Conservation (phyloP, 495 filamentous ascomycete species). For the Penicillium desertorum region DNA sequence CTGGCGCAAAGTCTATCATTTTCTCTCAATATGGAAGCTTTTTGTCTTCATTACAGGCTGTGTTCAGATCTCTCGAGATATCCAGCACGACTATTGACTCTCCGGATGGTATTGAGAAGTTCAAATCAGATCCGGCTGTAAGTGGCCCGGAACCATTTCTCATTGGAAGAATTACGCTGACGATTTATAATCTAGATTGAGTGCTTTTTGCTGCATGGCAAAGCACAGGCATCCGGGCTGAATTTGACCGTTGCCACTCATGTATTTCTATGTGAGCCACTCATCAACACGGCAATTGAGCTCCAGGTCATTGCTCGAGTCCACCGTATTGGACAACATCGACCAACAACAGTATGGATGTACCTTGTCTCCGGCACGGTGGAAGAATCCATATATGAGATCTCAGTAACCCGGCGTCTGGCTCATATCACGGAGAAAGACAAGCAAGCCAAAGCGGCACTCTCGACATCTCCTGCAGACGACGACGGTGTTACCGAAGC, state of each 20-base stretch:
- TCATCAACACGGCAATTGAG: constrained; percentile 90
- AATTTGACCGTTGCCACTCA: constrained; percentile 92
- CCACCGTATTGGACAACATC: constrained; percentile 87
- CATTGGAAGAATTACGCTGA: background rate
- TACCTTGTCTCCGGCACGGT: constrained; percentile 87
- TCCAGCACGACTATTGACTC: constrained; percentile 64
- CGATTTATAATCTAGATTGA: constrained; percentile 50
- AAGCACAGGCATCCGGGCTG: constrained; percentile 81
- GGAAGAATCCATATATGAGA: constrained; percentile 83
- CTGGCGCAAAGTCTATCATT: constrained; percentile 82
- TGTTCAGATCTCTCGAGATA: constrained; percentile 66
- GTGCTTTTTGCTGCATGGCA: constrained; percentile 85
- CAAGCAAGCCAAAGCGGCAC: constrained; percentile 24
- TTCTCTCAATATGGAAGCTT: constrained; percentile 89
- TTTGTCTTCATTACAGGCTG: constrained; percentile 66
- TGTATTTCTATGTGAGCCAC: constrained; percentile 90
- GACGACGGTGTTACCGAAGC: constrained; percentile 49
- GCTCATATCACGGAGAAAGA: constrained; percentile 64
- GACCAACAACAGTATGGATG: constrained; percentile 90
- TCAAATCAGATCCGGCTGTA: constrained; percentile 69
- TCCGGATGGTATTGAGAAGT: constrained; percentile 63
- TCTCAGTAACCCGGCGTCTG: constrained; percentile 74
- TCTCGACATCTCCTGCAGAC: constrained; percentile 21
- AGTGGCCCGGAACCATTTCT: constrained; percentile 8
- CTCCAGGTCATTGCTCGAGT: constrained; percentile 92